phyloP scores from a whole-genome alignment of 805 yeast species.

The Schizosaccharomyces octosporus region DNA sequence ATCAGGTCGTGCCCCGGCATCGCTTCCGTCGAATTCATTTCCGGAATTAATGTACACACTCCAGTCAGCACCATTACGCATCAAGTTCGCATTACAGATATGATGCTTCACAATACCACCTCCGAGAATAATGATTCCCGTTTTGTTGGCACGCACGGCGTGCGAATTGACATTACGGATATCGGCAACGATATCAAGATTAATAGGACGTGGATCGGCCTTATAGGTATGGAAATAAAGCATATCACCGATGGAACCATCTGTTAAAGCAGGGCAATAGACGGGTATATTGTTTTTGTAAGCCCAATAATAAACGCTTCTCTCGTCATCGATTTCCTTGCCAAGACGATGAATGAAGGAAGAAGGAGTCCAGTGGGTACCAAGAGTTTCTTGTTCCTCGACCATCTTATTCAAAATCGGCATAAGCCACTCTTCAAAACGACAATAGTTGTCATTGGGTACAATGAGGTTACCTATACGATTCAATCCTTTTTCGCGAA shows the following conservation, averaged over 20 bases:
- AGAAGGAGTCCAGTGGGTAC: constrained; percentile 82
- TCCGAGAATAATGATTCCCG: constrained; percentile 90
- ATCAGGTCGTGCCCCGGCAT: constrained; percentile 97
- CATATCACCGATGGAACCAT: constrained; percentile 98
- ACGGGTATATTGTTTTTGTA: constrained; percentile 89
- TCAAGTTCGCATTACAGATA: constrained; percentile 87
- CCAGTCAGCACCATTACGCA: constrained; percentile 98
- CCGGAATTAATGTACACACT: constrained; percentile 95
- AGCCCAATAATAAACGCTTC: constrained; percentile 90
- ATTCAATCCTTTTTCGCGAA: constrained; percentile 89
- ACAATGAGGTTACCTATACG: constrained; percentile 91
- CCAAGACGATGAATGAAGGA: constrained; percentile 80
- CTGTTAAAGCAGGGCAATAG: constrained; percentile 92
- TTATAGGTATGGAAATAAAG: constrained; percentile 93
- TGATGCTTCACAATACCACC: constrained; percentile 95
- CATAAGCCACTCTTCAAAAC: constrained; percentile 95
- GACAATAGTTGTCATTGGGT: constrained; percentile 93
- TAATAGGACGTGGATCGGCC: constrained; percentile 68
- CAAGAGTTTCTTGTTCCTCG: constrained; percentile 54
- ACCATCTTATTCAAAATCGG: constrained; percentile 73
- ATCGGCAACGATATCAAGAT: constrained; percentile 79
- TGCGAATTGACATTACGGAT: constrained; percentile 74
- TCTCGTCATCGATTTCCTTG: constrained; percentile 80
- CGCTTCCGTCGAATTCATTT: constrained; percentile 95
- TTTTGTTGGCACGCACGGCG: constrained; percentile 82